Evolutionary conservation across 495 filamentous ascomycete genomes (phyloP).

Genomic region (Tirmania nivea): DNA sequence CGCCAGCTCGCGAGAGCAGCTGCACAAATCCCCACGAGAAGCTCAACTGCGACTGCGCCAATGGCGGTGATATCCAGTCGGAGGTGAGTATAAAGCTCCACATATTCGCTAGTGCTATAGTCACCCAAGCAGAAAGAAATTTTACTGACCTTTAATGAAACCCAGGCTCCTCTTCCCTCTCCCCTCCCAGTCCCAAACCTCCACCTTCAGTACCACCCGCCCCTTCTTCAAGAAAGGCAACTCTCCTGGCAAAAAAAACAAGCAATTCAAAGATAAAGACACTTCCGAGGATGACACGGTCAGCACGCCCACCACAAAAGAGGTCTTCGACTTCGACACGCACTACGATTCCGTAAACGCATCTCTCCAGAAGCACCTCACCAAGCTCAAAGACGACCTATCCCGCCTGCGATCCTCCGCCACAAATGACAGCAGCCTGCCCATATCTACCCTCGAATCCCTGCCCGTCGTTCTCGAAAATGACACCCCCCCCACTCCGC

Average conservation of each 20-base stretch:
- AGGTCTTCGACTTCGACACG: constrained; percentile 10
- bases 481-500: background rate
- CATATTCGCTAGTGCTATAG: too few relatives aligned
- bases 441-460: constrained; percentile 3
- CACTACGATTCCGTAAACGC: constrained; percentile 9
- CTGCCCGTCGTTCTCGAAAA: constrained; percentile 7
- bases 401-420: constrained; percentile 6
- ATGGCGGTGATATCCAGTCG: too few relatives aligned
- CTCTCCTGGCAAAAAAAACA: constrained; percentile 3
- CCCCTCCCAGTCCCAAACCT: constrained; percentile 3
- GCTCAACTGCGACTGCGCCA: too few relatives aligned
- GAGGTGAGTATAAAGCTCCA: too few relatives aligned
- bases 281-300: constrained; percentile 4
- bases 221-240: constrained; percentile 4
- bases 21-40: too few relatives aligned
- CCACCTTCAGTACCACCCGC: background rate
- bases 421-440: constrained; percentile 5
- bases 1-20: too few relatives aligned
- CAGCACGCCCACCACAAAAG: constrained; percentile 3
- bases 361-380: constrained; percentile 4
- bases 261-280: constrained; percentile 7
- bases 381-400: constrained; percentile 13
- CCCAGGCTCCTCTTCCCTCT: too few relatives aligned
- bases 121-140: too few relatives aligned
- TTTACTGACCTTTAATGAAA: too few relatives aligned